Base-by-base conservation (phyloP, 345 rosid species). In the Anastatica hierochuntica region DNA sequence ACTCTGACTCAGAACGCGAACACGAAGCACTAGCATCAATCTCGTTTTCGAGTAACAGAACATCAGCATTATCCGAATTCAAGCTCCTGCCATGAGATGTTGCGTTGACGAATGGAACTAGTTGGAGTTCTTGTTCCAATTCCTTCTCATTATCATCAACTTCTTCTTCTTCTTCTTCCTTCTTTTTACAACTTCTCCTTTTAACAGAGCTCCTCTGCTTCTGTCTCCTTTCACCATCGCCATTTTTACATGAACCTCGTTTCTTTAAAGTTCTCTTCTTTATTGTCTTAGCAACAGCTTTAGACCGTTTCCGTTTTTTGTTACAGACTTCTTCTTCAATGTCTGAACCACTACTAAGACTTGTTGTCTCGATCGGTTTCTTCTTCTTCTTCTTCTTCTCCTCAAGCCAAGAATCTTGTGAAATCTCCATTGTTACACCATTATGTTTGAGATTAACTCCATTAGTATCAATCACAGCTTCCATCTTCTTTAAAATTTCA, bases 281-380 rank as follows among this genome's bases (percentile, higher is more conserved):
- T 40, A 51, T 53, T 14, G 60, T 39, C 14, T 45, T 11, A 27
- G n/a, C 23, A 8, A 45, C 66, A 38, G 65, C 65, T 30, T 46
- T 47, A 53, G 66, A 67, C 40, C 56, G 72, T 33, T 60, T 67
- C 39, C 38, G 56, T 23, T 48, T 67, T 3, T 33, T 46, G 24
- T 46, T 45, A 33, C 31, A 13, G 12, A 59, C 44, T 29, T 52
- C 59, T 13, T 52, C 66, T 53, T 52, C 50, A 8, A 29, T 16
- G 11, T 67, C 66, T n/a, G 56, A 41, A 13, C 24, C 51, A 45
- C 49, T 59, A 31, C 66, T 67, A 2, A 38, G 8, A 53, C 66
- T 67, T 18, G 27, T 60, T 18, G 52, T 16, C 66, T 53, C 16
- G n/a, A 38, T 50, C 8, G 38, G 29, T 31, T 6, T 29, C 10